These are phyloP conservation scores for Aspergillus latus DNA, from an alignment of 2,329 filamentous ascomycete genomes.

Conservation along the genomic window DNA sequence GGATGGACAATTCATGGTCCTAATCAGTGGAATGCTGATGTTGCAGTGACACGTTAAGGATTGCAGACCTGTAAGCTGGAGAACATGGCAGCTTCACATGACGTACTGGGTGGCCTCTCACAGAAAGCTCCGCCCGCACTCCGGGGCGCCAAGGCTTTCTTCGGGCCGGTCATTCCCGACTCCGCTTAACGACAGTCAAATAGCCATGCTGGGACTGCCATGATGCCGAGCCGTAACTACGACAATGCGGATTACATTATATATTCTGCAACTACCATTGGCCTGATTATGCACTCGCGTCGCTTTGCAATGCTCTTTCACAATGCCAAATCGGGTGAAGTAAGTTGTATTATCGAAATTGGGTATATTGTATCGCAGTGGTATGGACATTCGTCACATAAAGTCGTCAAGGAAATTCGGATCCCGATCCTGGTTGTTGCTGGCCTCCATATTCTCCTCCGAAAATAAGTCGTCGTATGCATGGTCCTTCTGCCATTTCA, in stretches of 20 bases:
- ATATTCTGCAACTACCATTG: neutral
- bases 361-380: neutral
- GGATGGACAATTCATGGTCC: conserved; percentile 57
- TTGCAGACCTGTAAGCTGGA: neutral
- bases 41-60: neutral
- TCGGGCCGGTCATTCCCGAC: conserved; percentile 2
- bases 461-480: conserved; percentile 91
- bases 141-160: conserved; percentile 3
- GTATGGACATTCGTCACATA: conserved; percentile 62
- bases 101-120: neutral
- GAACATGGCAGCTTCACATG: neutral
- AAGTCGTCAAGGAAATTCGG: conserved; percentile 83
- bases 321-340: no score
- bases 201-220: neutral
- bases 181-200: neutral
- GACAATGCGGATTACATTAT: neutral
- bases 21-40: neutral
- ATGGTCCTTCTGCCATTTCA: conserved; percentile 96
- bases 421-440: conserved; percentile 82
- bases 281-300: neutral
- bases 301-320: no score
- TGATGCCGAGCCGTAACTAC: neutral
- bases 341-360: neutral
- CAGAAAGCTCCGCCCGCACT: neutral
- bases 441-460: conserved; percentile 72